Evolutionary conservation across 768 basidiomycete genomes (phyloP), one percentile per base, ranked within the genome.

Genomic region (Trametes maxima): DNA sequence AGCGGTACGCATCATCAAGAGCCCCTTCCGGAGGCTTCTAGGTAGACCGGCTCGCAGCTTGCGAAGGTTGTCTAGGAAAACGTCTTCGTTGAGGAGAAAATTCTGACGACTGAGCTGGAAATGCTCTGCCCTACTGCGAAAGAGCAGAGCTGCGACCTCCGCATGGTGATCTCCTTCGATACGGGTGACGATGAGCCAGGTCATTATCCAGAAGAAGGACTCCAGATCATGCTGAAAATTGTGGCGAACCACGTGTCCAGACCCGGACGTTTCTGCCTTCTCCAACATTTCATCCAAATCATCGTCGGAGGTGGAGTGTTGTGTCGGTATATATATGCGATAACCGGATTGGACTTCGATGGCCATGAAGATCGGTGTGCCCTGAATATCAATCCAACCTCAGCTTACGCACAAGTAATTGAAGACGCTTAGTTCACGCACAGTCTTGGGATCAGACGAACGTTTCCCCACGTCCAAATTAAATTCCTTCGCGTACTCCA

Each of bases 191-290:
- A 55, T n/a, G 19, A 55, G 25, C 54, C 54, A 55, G 16, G 33
- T 21, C 54, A 56, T 5, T 19, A 56, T 39, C 54, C 54, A 56
- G 54, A 56, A 47, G 19, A 56, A 28, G 54, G 54, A 56, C 36
- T 56, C 54, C 45, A 47, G 11, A 25, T 47, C 54, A 17, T 56
- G 54, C 7, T 47, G 45, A 35, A 56, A 56, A 19, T 46, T 56
- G 54, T 56, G 54, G 16, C 45, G 54, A 35, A 55, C 3, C 3
- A 36, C 12, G 16, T 19, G n/a, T 12, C 12, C 3, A 3, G 44
- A 14, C 12, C 12, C 1, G 17, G 16, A 16, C 33, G 16, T 17
- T 4, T 11, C 17, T 16, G 6, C 1, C n/a, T 1, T 45, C 21
- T 45, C 8, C 21, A 13, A 13, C 3, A n/a, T 40, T 4, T 11